Conservation (phyloP, 2,329 filamentous ascomycete genomes). For the Fusarium clavum region DNA sequence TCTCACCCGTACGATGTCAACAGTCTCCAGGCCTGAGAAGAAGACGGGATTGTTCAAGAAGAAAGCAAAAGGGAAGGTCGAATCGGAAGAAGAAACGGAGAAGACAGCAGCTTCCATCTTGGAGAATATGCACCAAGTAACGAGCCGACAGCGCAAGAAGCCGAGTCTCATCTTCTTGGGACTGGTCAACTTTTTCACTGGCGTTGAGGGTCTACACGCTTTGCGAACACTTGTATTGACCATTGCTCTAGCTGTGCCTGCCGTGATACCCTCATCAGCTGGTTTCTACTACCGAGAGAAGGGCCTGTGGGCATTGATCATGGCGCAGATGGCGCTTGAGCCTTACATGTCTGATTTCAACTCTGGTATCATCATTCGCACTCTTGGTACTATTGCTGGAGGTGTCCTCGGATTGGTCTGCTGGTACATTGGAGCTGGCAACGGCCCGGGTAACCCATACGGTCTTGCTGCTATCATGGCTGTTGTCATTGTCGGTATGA, state of each 20-base stretch:
- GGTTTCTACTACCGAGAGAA: conserved; percentile 40
- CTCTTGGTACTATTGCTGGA: conserved; percentile 14
- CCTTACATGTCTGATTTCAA: conserved; percentile 38
- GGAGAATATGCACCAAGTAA: conserved; percentile 12
- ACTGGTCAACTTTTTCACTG: conserved; percentile 15
- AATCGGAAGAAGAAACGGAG: background rate
- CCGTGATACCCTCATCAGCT: conserved; percentile 13
- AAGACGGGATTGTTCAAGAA: conserved; percentile 8
- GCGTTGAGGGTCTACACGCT: conserved; percentile 12
- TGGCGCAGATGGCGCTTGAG: conserved; percentile 35
- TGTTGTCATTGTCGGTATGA: conserved; percentile 28
- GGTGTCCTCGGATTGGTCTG: conserved; percentile 17
- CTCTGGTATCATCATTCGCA: conserved; percentile 29
- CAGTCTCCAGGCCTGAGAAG: conserved; percentile 13
- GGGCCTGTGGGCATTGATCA: conserved; percentile 39
- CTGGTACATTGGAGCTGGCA: conserved; percentile 19
- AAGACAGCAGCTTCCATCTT: conserved; percentile 4
- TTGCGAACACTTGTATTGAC: conserved; percentile 8
- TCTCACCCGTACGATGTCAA: conserved; percentile 9
- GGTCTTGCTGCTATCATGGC: conserved; percentile 36
- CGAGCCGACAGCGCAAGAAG: conserved; percentile 12
- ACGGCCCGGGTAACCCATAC: conserved; percentile 25
- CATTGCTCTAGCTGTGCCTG: conserved; percentile 13
- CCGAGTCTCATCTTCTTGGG: conserved; percentile 6
- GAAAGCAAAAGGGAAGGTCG: background rate